Evolutionary conservation across 1,139 yeast genomes (phyloP).

Genomic region (Saccharomyces hybrid): DNA sequence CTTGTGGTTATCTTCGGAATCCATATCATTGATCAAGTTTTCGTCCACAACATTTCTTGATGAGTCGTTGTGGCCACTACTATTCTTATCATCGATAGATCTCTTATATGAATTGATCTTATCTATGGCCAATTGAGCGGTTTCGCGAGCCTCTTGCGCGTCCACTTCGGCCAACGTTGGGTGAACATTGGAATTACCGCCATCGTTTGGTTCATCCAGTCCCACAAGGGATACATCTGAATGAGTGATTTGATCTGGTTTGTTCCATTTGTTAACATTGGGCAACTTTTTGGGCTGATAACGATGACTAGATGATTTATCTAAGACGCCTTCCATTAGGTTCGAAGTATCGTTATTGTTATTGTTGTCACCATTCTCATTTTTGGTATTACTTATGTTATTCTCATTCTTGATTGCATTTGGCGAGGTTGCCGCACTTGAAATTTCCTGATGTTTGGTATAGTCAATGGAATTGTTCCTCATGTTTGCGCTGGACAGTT

Average conservation of each 20-base stretch:
- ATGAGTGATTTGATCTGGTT: background rate
- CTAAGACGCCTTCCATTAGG: background rate
- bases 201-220: background rate
- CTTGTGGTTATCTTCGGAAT: slow-evolving; percentile 8
- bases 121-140: background rate
- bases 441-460: background rate
- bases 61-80: background rate
- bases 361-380: background rate
- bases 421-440: background rate
- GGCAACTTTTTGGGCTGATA: background rate
- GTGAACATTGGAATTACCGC: slow-evolving; percentile 1
- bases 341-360: background rate
- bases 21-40: slow-evolving; percentile 9
- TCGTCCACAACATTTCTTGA: slow-evolving; percentile 3
- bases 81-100: background rate
- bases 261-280: background rate
- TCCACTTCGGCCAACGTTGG: slow-evolving; percentile 1
- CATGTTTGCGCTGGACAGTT: slow-evolving; percentile 8
- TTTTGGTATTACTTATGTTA: background rate
- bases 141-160: background rate
- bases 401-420: background rate
- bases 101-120: background rate
- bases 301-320: background rate
- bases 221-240: background rate
- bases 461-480: slow-evolving; percentile 1